These are phyloP conservation scores for Eustoma russellianum DNA, from an alignment of 257 asterid species.

Conservation along the genomic window DNA sequence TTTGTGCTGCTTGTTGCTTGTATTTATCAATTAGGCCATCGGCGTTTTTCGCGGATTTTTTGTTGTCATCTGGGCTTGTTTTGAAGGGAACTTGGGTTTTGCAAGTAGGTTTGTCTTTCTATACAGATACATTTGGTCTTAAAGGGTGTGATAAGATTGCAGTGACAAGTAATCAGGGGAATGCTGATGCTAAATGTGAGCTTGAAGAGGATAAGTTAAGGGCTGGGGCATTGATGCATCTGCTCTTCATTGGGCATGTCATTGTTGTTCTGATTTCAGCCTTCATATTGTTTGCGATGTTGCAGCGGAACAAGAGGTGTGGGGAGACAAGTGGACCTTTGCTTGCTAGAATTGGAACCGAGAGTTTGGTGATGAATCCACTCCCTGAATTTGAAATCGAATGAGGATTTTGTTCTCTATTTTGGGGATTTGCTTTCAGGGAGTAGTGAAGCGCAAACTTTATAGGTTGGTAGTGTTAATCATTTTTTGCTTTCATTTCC, in stretches of 20 bases:
- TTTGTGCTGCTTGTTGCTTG: constrained; percentile 53
- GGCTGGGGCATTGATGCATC: constrained; percentile 50
- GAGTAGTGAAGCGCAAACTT: not conserved
- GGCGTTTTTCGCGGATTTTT: constrained; percentile 49
- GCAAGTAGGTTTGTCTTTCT: constrained; percentile 69
- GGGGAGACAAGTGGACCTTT: constrained; percentile 42
- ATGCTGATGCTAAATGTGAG: constrained; percentile 51
- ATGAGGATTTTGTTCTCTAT: constrained; percentile 19
- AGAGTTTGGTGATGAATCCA: constrained; percentile 45
- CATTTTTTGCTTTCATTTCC: not conserved
- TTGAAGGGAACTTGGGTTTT: constrained; percentile 79
- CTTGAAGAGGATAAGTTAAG: constrained; percentile 68
- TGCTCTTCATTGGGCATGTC: constrained; percentile 44
- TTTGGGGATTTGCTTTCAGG: not conserved
- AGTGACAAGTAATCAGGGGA: constrained; percentile 16
- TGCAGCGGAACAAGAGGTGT: constrained; percentile 32
- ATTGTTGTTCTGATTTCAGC: constrained; percentile 27
- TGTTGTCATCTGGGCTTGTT: constrained; percentile 52
- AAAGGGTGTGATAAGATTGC: constrained; percentile 57
- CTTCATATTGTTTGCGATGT: constrained; percentile 40
- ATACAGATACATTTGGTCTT: constrained; percentile 49
- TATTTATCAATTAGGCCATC: constrained; percentile 49
- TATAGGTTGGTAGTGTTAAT: constrained; percentile 7
- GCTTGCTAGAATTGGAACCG: constrained; percentile 39
- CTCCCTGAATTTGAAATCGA: constrained; percentile 60